A percentile compares a stretch with the other conserved stretches of the same genome.
phyloP scores from a whole-genome alignment of 2,329 filamentous ascomycete genomes.

The Pseudocercospora cruenta region DNA sequence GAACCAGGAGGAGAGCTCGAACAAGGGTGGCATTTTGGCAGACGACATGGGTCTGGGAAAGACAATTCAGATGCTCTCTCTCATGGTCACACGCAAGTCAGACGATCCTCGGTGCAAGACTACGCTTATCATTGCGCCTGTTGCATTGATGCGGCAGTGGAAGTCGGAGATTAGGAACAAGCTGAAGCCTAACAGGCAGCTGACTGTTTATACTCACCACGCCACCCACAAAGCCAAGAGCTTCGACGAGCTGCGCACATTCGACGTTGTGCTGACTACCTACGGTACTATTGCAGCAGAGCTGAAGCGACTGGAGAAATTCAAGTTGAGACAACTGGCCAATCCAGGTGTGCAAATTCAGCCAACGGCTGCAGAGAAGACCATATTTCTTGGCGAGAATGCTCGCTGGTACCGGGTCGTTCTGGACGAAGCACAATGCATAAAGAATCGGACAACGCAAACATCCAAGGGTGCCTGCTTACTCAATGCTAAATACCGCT shows the following conservation, averaged over 20 bases:
- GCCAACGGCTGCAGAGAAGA: constrained; percentile 39
- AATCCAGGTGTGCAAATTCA: constrained; percentile 42
- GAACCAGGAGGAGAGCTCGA: constrained; percentile 69
- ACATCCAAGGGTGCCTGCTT: constrained; percentile 62
- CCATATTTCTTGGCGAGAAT: constrained; percentile 53
- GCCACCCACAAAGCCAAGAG: constrained; percentile 59
- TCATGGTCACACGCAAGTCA: constrained; percentile 72
- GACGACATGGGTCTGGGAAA: constrained; percentile 87
- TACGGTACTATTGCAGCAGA: constrained; percentile 73
- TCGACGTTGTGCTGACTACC: constrained; percentile 78
- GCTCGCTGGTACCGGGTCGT: constrained; percentile 69
- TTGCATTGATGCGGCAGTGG: constrained; percentile 83
- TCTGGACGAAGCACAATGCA: constrained; percentile 77
- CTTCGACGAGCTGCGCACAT: constrained; percentile 65
- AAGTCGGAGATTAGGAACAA: constrained; percentile 76
- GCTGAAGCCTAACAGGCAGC: constrained; percentile 56
- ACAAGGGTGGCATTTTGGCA: constrained; percentile 75
- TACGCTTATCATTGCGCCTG: constrained; percentile 80
- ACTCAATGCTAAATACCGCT: constrained; percentile 65
- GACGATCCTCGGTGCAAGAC: constrained; percentile 65
- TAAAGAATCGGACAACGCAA: constrained; percentile 73
- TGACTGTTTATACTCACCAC: constrained; percentile 73
- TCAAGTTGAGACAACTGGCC: constrained; percentile 55
- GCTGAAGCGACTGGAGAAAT: constrained; percentile 61
- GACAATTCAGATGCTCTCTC: constrained; percentile 78